These are phyloP conservation scores for Collybia mongolica DNA, from an alignment of 768 basidiomycete genomes.

Conservation along the genomic window DNA sequence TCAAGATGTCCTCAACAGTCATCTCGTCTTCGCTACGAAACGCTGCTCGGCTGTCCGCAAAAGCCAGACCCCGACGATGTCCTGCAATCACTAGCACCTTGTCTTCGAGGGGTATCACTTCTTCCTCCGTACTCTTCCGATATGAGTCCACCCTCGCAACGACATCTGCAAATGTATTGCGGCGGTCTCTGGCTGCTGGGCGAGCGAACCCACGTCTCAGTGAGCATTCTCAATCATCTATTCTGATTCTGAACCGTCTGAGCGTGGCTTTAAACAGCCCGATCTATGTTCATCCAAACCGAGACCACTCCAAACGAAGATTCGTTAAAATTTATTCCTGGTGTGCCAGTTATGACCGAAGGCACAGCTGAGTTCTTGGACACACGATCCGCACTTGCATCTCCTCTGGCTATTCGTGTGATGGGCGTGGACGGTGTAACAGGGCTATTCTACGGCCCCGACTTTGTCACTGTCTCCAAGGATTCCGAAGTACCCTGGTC, in stretches of 20 bases:
- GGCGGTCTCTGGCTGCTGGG: slow-evolving; percentile 12
- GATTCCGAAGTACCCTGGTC: slow-evolving; percentile 83
- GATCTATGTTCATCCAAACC: slow-evolving; percentile 98
- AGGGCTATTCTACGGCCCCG: slow-evolving; percentile 92
- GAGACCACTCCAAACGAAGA: slow-evolving; percentile 97
- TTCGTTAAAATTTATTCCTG: slow-evolving; percentile 97
- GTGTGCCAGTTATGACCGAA: slow-evolving; percentile 80
- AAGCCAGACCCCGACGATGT: slow-evolving; percentile 1
- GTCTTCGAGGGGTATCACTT: slow-evolving; percentile 1
- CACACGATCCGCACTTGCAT: slow-evolving; percentile 79
- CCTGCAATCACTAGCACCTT: not conserved
- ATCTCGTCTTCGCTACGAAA: slow-evolving; percentile 13
- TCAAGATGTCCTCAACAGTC: slow-evolving; percentile 10
- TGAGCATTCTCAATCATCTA: slow-evolving; percentile 19
- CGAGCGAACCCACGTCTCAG: slow-evolving; percentile 28
- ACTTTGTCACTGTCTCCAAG: slow-evolving; percentile 97
- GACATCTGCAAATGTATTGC: slow-evolving; percentile 18
- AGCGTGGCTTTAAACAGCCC: slow-evolving; percentile 36
- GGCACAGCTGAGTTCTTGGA: slow-evolving; percentile 96
- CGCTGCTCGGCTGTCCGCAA: slow-evolving; percentile 8
- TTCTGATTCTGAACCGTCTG: not conserved
- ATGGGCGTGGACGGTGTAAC: slow-evolving; percentile 94
- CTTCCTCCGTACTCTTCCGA: slow-evolving; percentile 13
- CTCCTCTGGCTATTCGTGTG: slow-evolving; percentile 91
- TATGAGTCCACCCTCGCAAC: slow-evolving; percentile 22